Conservation (phyloP, 441 rosid species). For the Pelargonium myrrhifolium region DNA sequence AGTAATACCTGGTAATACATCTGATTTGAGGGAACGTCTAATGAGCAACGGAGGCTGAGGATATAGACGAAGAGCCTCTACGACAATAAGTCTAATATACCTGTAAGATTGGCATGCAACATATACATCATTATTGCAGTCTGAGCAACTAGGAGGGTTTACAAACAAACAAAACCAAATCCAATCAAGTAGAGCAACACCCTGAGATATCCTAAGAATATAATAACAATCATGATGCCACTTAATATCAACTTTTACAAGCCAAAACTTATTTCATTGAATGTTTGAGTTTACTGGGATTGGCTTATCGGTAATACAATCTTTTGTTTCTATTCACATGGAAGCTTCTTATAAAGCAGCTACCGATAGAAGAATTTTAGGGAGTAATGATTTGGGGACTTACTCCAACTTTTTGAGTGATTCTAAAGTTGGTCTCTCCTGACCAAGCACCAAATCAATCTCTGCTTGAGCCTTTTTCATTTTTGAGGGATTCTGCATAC, state of each 20-base stretch:
- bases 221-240: no score
- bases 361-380: slow-evolving; percentile 9
- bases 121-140: not conserved
- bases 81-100: slow-evolving; percentile 70
- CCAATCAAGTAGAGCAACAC: not conserved
- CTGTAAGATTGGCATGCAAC: slow-evolving; percentile 34
- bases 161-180: slow-evolving; percentile 8
- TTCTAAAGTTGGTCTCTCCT: slow-evolving; percentile 54
- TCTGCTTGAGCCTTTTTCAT: slow-evolving; percentile 81
- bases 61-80: slow-evolving; percentile 82
- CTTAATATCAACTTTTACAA: no score
- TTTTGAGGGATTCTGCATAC: slow-evolving; percentile 63
- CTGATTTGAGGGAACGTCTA: slow-evolving; percentile 68
- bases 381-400: slow-evolving; percentile 19
- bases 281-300: no score
- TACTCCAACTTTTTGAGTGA: slow-evolving; percentile 70
- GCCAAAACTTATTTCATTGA: no score
- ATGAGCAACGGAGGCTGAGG: slow-evolving; percentile 93
- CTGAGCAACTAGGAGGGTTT: slow-evolving; percentile 6
- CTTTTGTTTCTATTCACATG: not conserved
- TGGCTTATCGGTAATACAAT: not conserved
- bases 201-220: not conserved
- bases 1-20: slow-evolving; percentile 62
- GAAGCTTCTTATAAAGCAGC: not conserved
- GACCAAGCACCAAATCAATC: slow-evolving; percentile 69